phyloP scores from a whole-genome alignment of 169 alveolate species.

The Amoebophrya sp. region DNA sequence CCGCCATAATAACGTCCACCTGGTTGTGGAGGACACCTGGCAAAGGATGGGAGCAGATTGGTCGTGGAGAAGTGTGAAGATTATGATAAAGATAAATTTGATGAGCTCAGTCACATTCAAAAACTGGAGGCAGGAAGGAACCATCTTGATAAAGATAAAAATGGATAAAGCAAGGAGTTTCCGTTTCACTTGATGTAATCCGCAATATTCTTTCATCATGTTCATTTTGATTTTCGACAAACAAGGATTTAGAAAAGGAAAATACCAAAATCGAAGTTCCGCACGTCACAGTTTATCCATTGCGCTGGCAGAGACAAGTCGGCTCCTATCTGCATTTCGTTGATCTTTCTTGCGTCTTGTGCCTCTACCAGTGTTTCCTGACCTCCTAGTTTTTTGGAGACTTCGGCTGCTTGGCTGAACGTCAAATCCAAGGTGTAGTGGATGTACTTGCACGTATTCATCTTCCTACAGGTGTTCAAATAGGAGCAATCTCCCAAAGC shows the following conservation, averaged over 20 bases:
- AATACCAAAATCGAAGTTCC: constrained; percentile 37
- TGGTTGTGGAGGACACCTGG: constrained; percentile 64
- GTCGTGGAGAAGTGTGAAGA: not conserved
- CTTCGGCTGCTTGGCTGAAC: not conserved
- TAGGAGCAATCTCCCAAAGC: constrained; percentile 79
- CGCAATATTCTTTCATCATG: too few species aligned
- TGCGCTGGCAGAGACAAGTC: not conserved
- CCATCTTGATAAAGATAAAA: too few species aligned
- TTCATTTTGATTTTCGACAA: too few species aligned
- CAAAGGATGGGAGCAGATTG: not conserved
- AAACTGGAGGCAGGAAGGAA: too few species aligned
- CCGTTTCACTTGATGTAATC: too few species aligned
- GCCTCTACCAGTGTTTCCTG: not conserved
- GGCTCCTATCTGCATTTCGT: not conserved
- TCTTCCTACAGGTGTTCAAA: constrained; percentile 78
- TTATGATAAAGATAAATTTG: not conserved
- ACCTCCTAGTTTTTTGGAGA: not conserved
- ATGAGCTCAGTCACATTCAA: constrained; percentile 23
- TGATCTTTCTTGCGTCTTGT: not conserved
- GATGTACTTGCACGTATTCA: constrained; percentile 75
- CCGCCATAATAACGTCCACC: constrained; percentile 89
- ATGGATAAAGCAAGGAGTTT: too few species aligned
- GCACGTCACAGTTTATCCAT: constrained; percentile 48
- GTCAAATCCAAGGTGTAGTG: constrained; percentile 73
- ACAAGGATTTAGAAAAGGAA: too few species aligned